Conservation (phyloP, 345 rosid species). For the Eucalyptus rudis region DNA sequence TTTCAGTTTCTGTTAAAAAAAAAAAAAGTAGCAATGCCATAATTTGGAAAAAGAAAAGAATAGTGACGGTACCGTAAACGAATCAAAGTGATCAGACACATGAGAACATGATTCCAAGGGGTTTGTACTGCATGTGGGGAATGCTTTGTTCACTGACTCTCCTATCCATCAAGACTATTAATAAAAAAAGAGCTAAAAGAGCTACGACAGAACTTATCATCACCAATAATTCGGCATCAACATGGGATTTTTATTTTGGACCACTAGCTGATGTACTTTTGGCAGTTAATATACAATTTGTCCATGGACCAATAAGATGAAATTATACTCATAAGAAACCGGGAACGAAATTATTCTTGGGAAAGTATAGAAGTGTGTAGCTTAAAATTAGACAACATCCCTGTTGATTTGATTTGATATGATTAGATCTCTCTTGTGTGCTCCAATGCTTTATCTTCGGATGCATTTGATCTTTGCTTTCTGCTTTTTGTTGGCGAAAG, state of each 20-base stretch:
- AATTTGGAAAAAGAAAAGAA: no score
- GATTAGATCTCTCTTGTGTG: not conserved
- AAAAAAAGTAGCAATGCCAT: no score
- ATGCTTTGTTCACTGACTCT: not conserved
- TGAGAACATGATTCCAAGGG: not conserved
- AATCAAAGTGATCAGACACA: not conserved
- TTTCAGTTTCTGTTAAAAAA: no score
- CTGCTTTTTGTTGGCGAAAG: not conserved
- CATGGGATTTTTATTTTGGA: not conserved
- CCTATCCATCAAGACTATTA: not conserved
- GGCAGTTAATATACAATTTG: not conserved
- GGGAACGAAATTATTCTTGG: not conserved
- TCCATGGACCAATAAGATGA: not conserved
- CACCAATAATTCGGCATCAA: not conserved
- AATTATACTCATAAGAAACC: not conserved
- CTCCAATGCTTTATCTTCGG: not conserved
- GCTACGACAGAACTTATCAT: not conserved
- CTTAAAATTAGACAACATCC: not conserved
- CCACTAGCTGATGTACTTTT: not conserved
- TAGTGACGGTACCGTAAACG: not conserved
- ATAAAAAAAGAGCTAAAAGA: no score
- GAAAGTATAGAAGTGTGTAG: not conserved
- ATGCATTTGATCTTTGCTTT: not conserved
- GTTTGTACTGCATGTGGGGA: not conserved
- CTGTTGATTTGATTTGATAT: not conserved